Evolutionary conservation across 1,139 yeast species (phyloP), one percentile per base, ranked within the genome.

Genomic region (Nadsonia starkeyi-henricii): DNA sequence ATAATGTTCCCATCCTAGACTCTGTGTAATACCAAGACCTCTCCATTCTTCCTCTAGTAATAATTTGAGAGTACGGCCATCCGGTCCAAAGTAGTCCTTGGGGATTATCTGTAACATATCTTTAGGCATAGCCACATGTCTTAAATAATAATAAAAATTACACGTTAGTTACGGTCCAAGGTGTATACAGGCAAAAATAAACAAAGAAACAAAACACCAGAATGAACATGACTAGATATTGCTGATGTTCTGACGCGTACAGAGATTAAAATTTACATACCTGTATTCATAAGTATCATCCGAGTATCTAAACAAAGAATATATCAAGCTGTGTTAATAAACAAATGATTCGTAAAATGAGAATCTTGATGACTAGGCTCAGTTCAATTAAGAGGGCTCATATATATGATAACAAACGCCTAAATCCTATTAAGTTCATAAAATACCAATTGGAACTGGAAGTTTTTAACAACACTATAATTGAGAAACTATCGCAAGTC

Each of bases 31-130:
- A 2, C 99, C 99, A 50, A 93, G 72, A 1, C 97, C 97, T 65
- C 99, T 75, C 99, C 99, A 93, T 66, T 93, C 99, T 57, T 91
- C 97, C 65, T 93, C 99, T 51, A 83, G 68, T 48, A 93, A 71
- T 50, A 93, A 85, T 56, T 96, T 79, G 57, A 93, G 73, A 0
- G 98, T 91, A 5, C 97, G 97, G 2, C 95, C 85, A 53, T 89
- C 96, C 13, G 91, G 85, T 62, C 89, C 85, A 70, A 93, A 93
- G 63, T 88, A 93, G 64, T 93, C 98, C 50, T 82, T 80, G n/a
- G 98, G 98, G 52, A 93, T 86, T 46, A 81, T 89, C 64, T 89
- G 89, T 52, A 93, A 75, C 96, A 93, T 86, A 55, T 85, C 85
- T 62, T 93, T 88, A 54, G 99, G 99, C 52, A 93, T 75, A 78